phyloP scores from a whole-genome alignment of 345 rosid species.

The Sonneratia alba region DNA sequence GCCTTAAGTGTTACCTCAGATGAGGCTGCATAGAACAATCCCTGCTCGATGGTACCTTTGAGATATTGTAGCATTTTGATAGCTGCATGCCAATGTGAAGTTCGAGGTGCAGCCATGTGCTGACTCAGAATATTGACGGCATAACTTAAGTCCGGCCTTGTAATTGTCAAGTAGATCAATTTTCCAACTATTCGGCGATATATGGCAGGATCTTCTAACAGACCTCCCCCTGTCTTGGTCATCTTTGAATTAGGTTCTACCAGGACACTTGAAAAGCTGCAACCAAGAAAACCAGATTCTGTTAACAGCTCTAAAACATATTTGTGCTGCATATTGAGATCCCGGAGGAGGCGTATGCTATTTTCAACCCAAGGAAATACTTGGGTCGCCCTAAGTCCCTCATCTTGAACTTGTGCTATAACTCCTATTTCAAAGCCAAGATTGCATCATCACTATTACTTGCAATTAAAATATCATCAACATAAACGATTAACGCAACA shows the following conservation, averaged over 20 bases:
- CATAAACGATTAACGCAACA: neutral
- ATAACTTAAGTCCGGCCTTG: neutral
- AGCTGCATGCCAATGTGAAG: neutral
- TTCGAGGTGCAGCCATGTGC: neutral
- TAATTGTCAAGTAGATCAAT: neutral
- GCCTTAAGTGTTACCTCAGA: neutral
- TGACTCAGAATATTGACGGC: neutral
- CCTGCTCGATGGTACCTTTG: neutral
- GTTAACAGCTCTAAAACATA: neutral
- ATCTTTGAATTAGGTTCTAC: neutral
- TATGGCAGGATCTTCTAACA: neutral
- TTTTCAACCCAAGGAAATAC: too few species aligned
- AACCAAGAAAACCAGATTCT: neutral
- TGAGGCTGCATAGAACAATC: neutral
- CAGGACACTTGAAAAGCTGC: neutral
- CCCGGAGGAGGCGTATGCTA: neutral
- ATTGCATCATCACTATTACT: neutral
- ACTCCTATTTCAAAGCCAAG: neutral
- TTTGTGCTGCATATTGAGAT: neutral
- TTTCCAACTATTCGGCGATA: neutral
- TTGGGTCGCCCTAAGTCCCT: neutral
- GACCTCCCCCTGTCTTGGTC: neutral
- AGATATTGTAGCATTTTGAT: neutral
- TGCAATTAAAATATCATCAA: neutral
- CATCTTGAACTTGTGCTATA: neutral